Conservation (phyloP, 768 basidiomycete genomes). For the Kwoniella dendrophila region DNA sequence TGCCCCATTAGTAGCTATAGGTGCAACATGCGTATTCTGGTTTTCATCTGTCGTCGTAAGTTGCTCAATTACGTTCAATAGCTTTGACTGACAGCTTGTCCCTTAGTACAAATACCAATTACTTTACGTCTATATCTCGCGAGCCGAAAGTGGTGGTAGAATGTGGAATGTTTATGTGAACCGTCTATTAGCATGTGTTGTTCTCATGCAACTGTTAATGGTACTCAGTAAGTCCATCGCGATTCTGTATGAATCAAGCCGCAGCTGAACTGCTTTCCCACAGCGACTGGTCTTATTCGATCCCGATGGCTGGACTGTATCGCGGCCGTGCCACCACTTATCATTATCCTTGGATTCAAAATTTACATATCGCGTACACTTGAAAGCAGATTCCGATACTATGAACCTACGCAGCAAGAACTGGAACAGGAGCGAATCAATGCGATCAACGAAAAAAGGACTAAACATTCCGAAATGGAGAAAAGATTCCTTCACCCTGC, state of each 20-base stretch:
- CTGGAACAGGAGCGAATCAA: conserved; percentile 66
- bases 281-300: conserved; percentile 66
- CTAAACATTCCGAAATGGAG: conserved; percentile 78
- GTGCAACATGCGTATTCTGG: conserved; percentile 85
- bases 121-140: conserved; percentile 88
- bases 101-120: conserved; percentile 79
- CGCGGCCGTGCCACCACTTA: conserved; percentile 79
- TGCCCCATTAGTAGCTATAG: conserved; percentile 83
- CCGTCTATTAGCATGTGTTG: conserved; percentile 72
- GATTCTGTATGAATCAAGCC: background rate
- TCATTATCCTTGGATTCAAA: conserved; percentile 81
- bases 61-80: background rate
- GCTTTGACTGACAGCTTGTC: conserved; percentile 44
- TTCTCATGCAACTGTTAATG: conserved; percentile 75
- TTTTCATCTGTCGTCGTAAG: conserved; percentile 54
- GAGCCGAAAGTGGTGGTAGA: conserved; percentile 90
- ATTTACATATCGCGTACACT: conserved; percentile 73
- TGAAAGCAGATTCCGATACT: conserved; percentile 73
- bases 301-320: conserved; percentile 69
- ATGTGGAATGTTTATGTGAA: conserved; percentile 95
- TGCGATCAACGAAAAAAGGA: conserved; percentile 71
- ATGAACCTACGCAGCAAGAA: conserved; percentile 65
- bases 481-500: conserved; percentile 96
- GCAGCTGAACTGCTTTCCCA: background rate
- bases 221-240: conserved; percentile 67